Base-by-base conservation (phyloP, 495 filamentous ascomycete species). In the Bacidia gigantensis region DNA sequence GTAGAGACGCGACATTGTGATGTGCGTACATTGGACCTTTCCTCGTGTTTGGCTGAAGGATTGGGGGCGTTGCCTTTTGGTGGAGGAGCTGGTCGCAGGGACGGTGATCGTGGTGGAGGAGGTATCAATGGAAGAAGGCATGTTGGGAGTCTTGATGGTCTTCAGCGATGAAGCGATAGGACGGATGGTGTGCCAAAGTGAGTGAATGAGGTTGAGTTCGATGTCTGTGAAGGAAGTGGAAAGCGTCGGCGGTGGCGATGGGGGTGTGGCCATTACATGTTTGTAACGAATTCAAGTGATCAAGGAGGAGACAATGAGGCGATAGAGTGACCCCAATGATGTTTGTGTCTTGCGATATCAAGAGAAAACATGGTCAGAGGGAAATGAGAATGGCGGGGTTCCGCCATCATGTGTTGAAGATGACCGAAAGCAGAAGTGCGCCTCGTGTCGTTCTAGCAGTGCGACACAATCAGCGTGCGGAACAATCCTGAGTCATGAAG, bases 1-100 rank as follows among this genome's bases (percentile, higher is more conserved):
- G 58, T 78, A 81, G 3, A 78, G 45, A 11, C 76, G 70, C 2
- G 74, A 70, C 78, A 85, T 79, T 18, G 66, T 73, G 11, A 74
- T 60, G 55, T 86, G 82, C 24, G 70, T 77, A 62, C 82, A 86
- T 54, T 55, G 5, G 29, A 35, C 64, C 52, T 51, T 69, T 43
- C 57, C 56, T 45, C 55, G 64, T 60, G 35, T 56, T 17, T 39
- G 14, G 29, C 7, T 40, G 29, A 58, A 39, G 11, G 54, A 56
- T 52, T 55, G 26, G 5, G 17, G 5, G 12, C 20, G 12, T 5
- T 7, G 17, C 7, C 20, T 9, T 22, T n/a, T n/a, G 9, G 41
- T 9, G 46, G n/a, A 14, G 45, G 40, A 54, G 52, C 14, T 48
- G 46, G 25, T 23, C 25, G 14, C 14, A 38, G 23, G 48, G 45